phyloP scores from a whole-genome alignment of 345 rosid genomes.

The Dovyalis caffra region DNA sequence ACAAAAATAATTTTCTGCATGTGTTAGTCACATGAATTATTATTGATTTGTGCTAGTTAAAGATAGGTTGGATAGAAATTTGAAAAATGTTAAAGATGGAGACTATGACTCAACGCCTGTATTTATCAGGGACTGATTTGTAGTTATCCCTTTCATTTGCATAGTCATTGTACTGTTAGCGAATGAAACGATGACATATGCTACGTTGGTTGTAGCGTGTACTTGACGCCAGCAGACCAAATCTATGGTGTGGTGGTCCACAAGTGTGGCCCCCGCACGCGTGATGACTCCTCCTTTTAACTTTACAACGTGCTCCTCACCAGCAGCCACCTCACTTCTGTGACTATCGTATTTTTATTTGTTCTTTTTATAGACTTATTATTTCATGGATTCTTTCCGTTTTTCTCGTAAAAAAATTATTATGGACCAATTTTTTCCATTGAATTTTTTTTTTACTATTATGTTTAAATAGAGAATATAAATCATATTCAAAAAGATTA shows the following conservation, averaged over 20 bases:
- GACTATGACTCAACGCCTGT: neutral
- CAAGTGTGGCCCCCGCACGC: conserved; percentile 37
- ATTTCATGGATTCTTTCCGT: neutral
- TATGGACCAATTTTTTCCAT: neutral
- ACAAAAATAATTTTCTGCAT: neutral
- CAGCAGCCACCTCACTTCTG: conserved; percentile 17
- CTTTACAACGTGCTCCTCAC: conserved; percentile 33
- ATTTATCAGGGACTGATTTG: neutral
- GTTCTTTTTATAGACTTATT: too few species aligned
- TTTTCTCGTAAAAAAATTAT: neutral
- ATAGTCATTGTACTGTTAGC: neutral
- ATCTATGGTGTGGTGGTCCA: conserved; percentile 25
- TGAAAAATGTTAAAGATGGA: neutral
- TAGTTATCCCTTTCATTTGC: too few species aligned
- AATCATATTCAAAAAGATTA: too few species aligned
- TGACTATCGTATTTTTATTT: neutral
- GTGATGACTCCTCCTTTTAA: conserved; percentile 16
- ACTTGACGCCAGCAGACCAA: conserved; percentile 41
- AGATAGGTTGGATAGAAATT: neutral
- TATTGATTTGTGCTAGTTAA: neutral
- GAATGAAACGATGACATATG: conserved; percentile 10
- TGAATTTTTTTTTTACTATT: neutral
- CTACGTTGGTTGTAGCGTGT: conserved; percentile 13
- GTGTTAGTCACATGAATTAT: neutral
- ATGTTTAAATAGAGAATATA: neutral